Evolutionary conservation across 2,329 filamentous ascomycete species (phyloP).

Genomic region (Septoria petroselini): DNA sequence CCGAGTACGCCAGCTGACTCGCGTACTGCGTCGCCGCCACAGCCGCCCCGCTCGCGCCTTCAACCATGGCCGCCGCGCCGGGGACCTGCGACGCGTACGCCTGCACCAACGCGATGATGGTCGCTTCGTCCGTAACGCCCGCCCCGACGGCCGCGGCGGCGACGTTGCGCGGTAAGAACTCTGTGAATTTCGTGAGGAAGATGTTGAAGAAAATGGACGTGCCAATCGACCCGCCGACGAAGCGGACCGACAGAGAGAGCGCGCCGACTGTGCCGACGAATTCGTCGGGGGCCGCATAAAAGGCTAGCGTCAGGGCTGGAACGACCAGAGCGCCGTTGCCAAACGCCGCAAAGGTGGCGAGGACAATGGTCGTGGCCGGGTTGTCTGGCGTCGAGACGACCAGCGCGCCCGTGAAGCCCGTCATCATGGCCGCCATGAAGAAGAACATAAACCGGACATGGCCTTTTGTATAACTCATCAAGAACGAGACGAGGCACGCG

Average conservation of each 20-base stretch:
- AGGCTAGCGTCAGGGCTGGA: constrained; percentile 64
- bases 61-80: constrained; percentile 21
- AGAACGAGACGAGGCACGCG: constrained; percentile 56
- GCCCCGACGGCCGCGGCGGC: constrained; percentile 41
- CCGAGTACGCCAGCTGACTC: constrained; percentile 24
- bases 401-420: constrained; percentile 48
- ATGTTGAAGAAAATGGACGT: constrained; percentile 50
- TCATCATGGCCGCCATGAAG: constrained; percentile 60
- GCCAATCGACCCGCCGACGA: constrained; percentile 62
- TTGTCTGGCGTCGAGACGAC: constrained; percentile 29
- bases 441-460: constrained; percentile 60
- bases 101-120: constrained; percentile 12
- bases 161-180: constrained; percentile 53
- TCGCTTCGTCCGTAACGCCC: constrained; percentile 16
- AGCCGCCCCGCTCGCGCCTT: constrained; percentile 15
- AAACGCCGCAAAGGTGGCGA: constrained; percentile 59
- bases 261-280: constrained; percentile 66
- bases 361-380: constrained; percentile 37
- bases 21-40: constrained; percentile 26
- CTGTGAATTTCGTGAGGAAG: constrained; percentile 46
- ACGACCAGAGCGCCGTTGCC: constrained; percentile 66
- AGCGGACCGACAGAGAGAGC: constrained; percentile 63
- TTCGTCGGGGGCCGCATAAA: constrained; percentile 60
- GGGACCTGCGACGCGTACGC: constrained; percentile 26
- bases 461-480: constrained; percentile 58